Conservation (phyloP, 179 eudicot genomes). For the Vitellaria paradoxa region DNA sequence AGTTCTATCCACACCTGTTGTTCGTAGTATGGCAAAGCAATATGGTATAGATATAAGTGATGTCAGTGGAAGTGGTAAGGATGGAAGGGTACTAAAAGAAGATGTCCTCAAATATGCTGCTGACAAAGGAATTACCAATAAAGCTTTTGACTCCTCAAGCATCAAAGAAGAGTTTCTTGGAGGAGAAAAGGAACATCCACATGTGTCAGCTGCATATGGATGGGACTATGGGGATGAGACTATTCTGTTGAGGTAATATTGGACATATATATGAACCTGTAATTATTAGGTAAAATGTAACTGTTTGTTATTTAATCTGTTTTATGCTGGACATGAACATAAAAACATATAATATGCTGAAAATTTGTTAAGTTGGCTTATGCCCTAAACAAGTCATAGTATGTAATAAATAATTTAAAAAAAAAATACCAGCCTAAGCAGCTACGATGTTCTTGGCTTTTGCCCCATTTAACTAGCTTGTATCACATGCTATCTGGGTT, state of each 20-base stretch:
- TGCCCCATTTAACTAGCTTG: background rate
- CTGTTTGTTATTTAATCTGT: background rate
- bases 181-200: slow-evolving; percentile 25
- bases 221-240: slow-evolving; percentile 54
- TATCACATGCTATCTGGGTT: background rate
- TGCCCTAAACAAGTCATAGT: background rate
- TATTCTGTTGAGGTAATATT: slow-evolving; percentile 61
- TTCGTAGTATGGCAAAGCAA: slow-evolving; percentile 79
- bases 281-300: background rate
- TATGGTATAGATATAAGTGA: slow-evolving; percentile 58
- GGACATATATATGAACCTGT: slow-evolving; percentile 6
- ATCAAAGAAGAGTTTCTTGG: slow-evolving; percentile 22
- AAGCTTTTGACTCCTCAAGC: slow-evolving; percentile 23
- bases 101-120: slow-evolving; percentile 66
- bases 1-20: slow-evolving; percentile 75
- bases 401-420: background rate
- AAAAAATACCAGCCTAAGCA: background rate
- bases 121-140: slow-evolving; percentile 35
- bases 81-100: slow-evolving; percentile 79
- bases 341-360: background rate
- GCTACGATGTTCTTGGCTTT: background rate
- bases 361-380: background rate
- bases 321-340: background rate
- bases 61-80: slow-evolving; percentile 69
- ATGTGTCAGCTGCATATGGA: slow-evolving; percentile 26